Evolutionary conservation across 2,329 filamentous ascomycete species (phyloP), one percentile per base, ranked within the genome.

Genomic region (Beauveria sp.): DNA sequence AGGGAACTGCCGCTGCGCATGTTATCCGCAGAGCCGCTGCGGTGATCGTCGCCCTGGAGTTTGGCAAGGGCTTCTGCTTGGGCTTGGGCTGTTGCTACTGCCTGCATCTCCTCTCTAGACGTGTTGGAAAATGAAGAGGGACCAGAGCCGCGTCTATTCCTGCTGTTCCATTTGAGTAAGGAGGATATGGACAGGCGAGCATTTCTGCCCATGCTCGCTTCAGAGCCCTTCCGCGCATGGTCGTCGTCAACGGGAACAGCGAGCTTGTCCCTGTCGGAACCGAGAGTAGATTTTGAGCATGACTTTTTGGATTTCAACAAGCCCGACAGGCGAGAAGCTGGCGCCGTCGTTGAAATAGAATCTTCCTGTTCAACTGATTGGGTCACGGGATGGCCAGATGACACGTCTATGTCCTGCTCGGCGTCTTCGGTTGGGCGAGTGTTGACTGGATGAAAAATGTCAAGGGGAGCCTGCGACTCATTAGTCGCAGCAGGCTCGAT

Each of bases 71-170:
- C 72, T 57, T 71, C 70, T 3, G 68, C 67, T 55, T 71, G 68
- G 18, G 67, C 64, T 47, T 65, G 64, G 16, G 64, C 64, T 54
- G 66, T 66, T 12, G 68, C 67, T 8, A 67, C 71, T 14, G 72
- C 73, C 53, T 79, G 75, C 79, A 96, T 93, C 18, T 92, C 96
- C 69, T 96, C 92, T 64, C 92, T 84, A 1, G 92, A 96, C 0
- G 91, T 90, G 69, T 96, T 96, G 5, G 91, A 92, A 70, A 96
- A 94, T n/a, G 92, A 92, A 0, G 90, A 89, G 3, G 88, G 81
- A 70, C 79, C 64, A 70, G 82, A 74, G 70, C 77, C 70, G 73
- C 84, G 73, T 76, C 82, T 78, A 72, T 78, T 79, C 79, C 83
- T 78, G 75, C 78, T 80, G 30, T 84, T 84, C 72, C 88, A 88